phyloP scores from a whole-genome alignment of 2,329 filamentous ascomycete species.

The Stagonosporopsis cucurbitacearum region DNA sequence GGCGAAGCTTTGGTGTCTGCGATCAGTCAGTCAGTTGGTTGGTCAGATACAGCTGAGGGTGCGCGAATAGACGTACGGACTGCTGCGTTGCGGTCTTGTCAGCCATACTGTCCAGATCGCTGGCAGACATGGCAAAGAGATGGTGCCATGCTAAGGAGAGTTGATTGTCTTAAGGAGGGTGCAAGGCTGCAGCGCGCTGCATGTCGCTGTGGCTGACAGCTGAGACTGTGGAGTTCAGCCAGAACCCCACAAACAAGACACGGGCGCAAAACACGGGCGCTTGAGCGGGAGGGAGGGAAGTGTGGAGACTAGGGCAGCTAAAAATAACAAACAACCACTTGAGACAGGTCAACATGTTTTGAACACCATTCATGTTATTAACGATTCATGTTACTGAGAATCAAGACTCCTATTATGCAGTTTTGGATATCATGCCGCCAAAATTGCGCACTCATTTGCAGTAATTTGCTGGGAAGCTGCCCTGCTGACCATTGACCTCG shows the following conservation, averaged over 20 bases:
- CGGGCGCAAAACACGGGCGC: conserved; percentile 11
- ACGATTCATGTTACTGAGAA: not conserved
- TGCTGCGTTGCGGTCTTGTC: conserved; percentile 17
- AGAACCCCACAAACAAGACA: not conserved
- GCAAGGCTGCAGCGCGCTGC: not conserved
- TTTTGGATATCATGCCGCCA: conserved; percentile 28
- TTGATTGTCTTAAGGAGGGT: not conserved
- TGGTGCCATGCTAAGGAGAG: not conserved
- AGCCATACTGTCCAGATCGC: conserved; percentile 21
- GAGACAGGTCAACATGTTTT: not conserved
- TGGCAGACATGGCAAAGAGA: not conserved
- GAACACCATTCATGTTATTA: not conserved
- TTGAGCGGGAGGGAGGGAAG: not conserved
- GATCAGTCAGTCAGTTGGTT: not conserved
- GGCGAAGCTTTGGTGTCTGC: conserved; percentile 18
- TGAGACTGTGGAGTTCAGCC: conserved; percentile 2
- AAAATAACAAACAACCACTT: not conserved
- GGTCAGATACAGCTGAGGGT: not conserved
- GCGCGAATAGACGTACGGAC: conserved; percentile 1
- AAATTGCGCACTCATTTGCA: conserved; percentile 55
- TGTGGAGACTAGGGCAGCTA: conserved; percentile 5
- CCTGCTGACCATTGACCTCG: conserved; percentile 70
- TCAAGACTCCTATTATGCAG: conserved; percentile 31
- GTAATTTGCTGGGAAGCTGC: conserved; percentile 86
- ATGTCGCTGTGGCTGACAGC: not conserved